Evolutionary conservation across 2,329 filamentous ascomycete species (phyloP).

Genomic region (Tetracladium maxilliforme): DNA sequence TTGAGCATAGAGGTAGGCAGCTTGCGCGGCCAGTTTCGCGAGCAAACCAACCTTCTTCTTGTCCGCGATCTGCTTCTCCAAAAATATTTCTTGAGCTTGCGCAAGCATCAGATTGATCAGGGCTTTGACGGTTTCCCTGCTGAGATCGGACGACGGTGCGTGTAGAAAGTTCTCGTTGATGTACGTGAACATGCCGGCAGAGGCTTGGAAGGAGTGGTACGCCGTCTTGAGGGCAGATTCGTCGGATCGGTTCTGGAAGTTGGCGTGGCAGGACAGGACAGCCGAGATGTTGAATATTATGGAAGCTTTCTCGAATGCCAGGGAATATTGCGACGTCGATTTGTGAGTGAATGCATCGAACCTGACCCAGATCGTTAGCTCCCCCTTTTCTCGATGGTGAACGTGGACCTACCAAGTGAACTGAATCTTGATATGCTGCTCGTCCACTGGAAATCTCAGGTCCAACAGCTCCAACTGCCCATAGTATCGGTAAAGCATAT

Average conservation of each 20-base stretch:
- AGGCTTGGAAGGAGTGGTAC: slow-evolving; percentile 96
- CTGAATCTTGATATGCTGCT: slow-evolving; percentile 97
- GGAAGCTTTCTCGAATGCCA: slow-evolving; percentile 96
- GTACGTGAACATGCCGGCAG: slow-evolving; percentile 98
- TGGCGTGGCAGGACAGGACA: slow-evolving; percentile 89
- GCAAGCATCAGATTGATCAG: slow-evolving; percentile 87
- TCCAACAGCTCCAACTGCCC: slow-evolving; percentile 92
- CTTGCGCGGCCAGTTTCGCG: slow-evolving; percentile 86
- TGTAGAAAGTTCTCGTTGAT: slow-evolving; percentile 99
- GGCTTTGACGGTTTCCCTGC: slow-evolving; percentile 88
- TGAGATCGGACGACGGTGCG: slow-evolving; percentile 90
- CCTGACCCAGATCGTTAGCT: slow-evolving; percentile 31
- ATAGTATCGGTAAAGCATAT: slow-evolving; percentile 93
- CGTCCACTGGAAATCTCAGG: slow-evolving; percentile 88
- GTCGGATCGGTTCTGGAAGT: slow-evolving; percentile 80
- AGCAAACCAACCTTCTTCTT: slow-evolving; percentile 84
- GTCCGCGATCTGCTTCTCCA: slow-evolving; percentile 90
- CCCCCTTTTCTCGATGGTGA: slow-evolving; percentile 4
- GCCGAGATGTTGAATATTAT: slow-evolving; percentile 99
- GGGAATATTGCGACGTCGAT: slow-evolving; percentile 87
- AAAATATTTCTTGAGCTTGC: slow-evolving; percentile 91
- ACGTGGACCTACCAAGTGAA: slow-evolving; percentile 71
- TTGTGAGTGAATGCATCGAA: slow-evolving; percentile 99
- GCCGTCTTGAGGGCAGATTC: slow-evolving; percentile 89
- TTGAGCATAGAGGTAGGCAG: slow-evolving; percentile 75